These are phyloP conservation scores for Phytophthora parvispora DNA, from an alignment of 352 stramenopile genomes.

Conservation along the genomic window DNA sequence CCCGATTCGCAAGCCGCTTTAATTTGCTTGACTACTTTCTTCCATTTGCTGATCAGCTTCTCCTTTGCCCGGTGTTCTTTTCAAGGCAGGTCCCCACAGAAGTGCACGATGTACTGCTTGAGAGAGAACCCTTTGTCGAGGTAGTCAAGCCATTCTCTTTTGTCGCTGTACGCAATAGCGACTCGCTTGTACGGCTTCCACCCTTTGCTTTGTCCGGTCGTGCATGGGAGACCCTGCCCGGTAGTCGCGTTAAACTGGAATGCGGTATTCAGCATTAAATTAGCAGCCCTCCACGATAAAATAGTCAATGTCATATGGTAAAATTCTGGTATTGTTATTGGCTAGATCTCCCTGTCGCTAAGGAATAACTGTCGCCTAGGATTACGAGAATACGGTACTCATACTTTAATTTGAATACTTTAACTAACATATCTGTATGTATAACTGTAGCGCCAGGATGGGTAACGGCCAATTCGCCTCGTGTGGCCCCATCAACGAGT, in stretches of 20 bases:
- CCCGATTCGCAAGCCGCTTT: background rate
- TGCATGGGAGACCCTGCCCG: background rate
- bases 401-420: no score
- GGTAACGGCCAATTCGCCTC: no score
- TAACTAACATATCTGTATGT: no score
- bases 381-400: conserved; percentile 8
- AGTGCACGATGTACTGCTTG: conserved; percentile 5
- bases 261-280: background rate
- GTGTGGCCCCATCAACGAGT: no score
- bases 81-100: background rate
- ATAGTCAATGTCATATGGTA: background rate
- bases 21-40: background rate
- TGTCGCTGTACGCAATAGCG: conserved; percentile 8
- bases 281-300: background rate
- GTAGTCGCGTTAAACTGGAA: background rate
- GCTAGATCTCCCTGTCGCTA: background rate
- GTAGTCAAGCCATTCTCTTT: conserved; percentile 8
- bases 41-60: conserved; percentile 11
- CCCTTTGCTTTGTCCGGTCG: background rate
- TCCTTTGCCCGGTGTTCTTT: conserved; percentile 6
- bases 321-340: background rate
- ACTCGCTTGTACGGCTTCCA: conserved; percentile 12
- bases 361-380: conserved; percentile 5
- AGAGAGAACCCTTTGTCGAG: background rate
- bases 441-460: no score